Base-by-base conservation (phyloP, 176 grass and related monocot species). In the Aegilops tauschii region DNA sequence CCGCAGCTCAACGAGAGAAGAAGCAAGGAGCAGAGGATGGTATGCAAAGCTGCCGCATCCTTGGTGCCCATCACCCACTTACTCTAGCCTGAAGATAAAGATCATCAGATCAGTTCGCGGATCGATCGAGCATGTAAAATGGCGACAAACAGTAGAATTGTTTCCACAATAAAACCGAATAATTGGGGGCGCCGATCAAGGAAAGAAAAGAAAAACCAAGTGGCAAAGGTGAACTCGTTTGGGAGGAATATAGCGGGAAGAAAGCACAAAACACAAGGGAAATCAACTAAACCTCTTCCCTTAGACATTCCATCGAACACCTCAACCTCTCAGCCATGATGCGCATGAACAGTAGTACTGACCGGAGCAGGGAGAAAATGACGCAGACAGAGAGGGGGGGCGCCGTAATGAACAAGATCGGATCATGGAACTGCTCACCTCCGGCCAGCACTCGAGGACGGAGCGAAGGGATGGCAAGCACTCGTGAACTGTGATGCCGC, bases 251-350 rank as follows among this genome's bases (percentile, higher is more conserved):
- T 58, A 12, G 2, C 30, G 4, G 50, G 75, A 5, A 59, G 9
- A 58, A 59, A 23, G 3, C 52, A 21, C 4, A 54, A 12, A 6
- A 76, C 45, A 54, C 8, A 12, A 56, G 45, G 28, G 47, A 56
- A 76, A 76, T 16, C 8, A 76, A 76, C 8, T 32, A 16, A 32
- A 21, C 45, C 73, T 32, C 73, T 4, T 76, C 45, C 6, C 47
- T 29, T 76, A 21, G 73, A 4, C 52, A 78, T 61, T 78, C 76
- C 52, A 23, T 78, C 76, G 31, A 59, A 78, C 76, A 78, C 76
- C 34, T 78, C 52, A 36, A 78, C 30, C 30, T 58, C 76, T 61
- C 76, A 37, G 29, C 11, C 18, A 61, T 23, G 76, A 78, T 4
- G 30, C 54, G 2, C 0, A 1, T 58, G 18, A 58, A 58, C 52